Evolutionary conservation across 345 rosid species (phyloP), one percentile per base, ranked within the genome.

Genomic region (Citrus inodora): DNA sequence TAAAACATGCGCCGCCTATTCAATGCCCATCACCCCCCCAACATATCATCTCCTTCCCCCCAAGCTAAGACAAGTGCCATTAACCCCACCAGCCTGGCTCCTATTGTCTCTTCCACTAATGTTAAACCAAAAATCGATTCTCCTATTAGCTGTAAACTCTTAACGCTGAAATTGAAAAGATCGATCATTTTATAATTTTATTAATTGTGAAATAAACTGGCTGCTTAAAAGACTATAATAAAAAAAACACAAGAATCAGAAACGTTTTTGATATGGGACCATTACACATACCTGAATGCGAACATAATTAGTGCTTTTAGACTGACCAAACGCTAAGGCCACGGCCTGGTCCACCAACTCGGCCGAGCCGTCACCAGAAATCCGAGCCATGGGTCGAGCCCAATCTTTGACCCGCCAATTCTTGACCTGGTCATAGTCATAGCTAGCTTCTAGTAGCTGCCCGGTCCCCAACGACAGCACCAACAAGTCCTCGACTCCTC

Each of bases 321-420:
- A 86, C 80, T 93, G 96, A 24, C 93, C 96, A 82, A 93, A 95
- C 7, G 98, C 98, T 96, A 93, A 88, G 51, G 98, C 97, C 38
- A 95, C 95, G 19, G 99, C 92, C 79, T 95, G 98, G 85, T 95
- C 99, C 59, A 92, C 94, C 25, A 92, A 87, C 80, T 95, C 98
- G 4, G 98, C 94, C 63, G 97, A 90, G 71, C 89, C 88, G 33
- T 93, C 98, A 17, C 89, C 91, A 1, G 98, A 86, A 14, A 95
- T 95, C n/a, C 94, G 89, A 61, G 95, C 92, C 76, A 93, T 83
- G 7, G 98, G 98, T 30, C 93, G 91, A 76, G 95, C 90, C 98
- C 98, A 95, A 58, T 95, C 94, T 87, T 91, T 93, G 77, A 87
- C 89, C 81, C 75, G 87, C 98, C 98, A 95, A 32, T 83, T 83